Evolutionary conservation across 2,329 filamentous ascomycete genomes (phyloP), one percentile per base, ranked within the genome.

Genomic region (Anisogramma anomala): DNA sequence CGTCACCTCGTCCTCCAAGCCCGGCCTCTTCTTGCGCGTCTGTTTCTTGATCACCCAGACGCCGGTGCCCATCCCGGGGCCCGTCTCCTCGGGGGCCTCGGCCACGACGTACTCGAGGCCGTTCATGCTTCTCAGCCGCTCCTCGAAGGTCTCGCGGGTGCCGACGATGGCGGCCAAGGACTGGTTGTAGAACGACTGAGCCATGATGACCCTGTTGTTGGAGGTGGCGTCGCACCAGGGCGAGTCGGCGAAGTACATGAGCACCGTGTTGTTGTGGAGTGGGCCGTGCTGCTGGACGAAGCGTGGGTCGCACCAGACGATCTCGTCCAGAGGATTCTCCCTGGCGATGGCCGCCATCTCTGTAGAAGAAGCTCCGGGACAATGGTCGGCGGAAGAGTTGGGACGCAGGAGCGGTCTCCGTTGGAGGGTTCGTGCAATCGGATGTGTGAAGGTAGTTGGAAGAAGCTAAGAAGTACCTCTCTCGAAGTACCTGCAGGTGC

Each of bases 21-120:
- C 64, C 30, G 67, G 64, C 11, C 67, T 63, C 60, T 79, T 78
- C 46, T 71, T 66, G 36, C 78, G 64, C 19, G 70, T 76, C 59
- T 82, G 78, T 63, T 82, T 82, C 53, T 76, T 71, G 50, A 82
- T 79, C 20, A 81, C 73, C 77, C 77, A 82, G 7, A 82, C 75
- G 20, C 77, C 77, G 0, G 77, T 80, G 17, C 69, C 69, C 27
- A 61, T 64, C n/a, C 74, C 74, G 0, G 74, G 74, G 0, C 67
- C 72, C 52, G 70, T 76, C 57, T 80, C 75, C 20, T 74, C 74
- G 1, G 76, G 77, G 49, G 78, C 74, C 53, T 80, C 72, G 27
- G 74, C 74, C 39, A 82, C 75, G 37, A 79, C 67, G 55, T 77
- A 82, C 60, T 82, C 78, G 35, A 81, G 63, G 3, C 78, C 78